phyloP scores from a whole-genome alignment of 306 rosid genomes.

The Glycyrrhiza uralensis region DNA sequence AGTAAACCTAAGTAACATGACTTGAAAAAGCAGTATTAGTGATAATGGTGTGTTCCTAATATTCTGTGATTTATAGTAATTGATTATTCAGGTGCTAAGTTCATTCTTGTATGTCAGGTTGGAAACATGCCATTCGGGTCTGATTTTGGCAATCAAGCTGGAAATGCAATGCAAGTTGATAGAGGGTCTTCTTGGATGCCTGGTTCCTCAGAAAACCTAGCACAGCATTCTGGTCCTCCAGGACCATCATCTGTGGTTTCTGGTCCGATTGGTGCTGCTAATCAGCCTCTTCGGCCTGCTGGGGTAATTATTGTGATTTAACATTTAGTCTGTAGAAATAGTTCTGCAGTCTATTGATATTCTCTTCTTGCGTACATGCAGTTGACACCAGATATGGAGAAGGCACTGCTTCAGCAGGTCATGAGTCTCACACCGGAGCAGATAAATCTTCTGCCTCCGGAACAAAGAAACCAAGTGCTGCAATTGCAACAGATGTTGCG shows the following conservation, averaged over 20 bases:
- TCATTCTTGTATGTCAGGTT: constrained; percentile 41
- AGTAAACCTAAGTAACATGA: background rate
- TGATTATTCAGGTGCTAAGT: constrained; percentile 13
- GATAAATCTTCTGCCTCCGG: constrained; percentile 84
- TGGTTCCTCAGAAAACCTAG: constrained; percentile 51
- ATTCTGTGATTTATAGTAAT: background rate
- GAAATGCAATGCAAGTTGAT: constrained; percentile 68
- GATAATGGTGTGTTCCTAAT: background rate
- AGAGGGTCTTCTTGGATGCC: constrained; percentile 77
- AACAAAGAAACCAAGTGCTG: constrained; percentile 91
- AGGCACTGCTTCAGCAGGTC: constrained; percentile 92
- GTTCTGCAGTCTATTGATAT: constrained; percentile 14
- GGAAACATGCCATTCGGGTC: constrained; percentile 65
- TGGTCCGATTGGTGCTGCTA: constrained; percentile 58
- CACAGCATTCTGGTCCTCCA: constrained; percentile 55
- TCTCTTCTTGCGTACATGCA: constrained; percentile 34
- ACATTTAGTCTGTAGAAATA: background rate
- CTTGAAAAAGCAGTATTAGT: background rate
- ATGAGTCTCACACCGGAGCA: constrained; percentile 94
- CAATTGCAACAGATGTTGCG: constrained; percentile 87
- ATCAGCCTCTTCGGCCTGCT: constrained; percentile 54
- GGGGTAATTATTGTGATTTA: constrained; percentile 37
- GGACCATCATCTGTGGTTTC: constrained; percentile 51
- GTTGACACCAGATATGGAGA: constrained; percentile 94
- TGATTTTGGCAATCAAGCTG: constrained; percentile 66